Conservation (phyloP, 1,139 yeast species). For the Saccharomyces hybrid region DNA sequence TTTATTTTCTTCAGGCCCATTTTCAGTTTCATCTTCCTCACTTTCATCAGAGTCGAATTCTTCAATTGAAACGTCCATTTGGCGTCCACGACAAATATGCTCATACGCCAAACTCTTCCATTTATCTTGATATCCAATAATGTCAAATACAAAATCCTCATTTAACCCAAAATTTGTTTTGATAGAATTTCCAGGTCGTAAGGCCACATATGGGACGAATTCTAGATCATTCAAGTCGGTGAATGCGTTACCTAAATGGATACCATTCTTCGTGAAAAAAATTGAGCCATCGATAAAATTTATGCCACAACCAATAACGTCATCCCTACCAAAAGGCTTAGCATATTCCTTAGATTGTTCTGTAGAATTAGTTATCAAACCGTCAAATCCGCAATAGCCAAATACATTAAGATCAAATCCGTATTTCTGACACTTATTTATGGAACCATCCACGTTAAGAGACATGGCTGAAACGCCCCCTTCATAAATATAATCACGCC, state of each 20-base stretch:
- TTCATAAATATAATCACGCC: background rate
- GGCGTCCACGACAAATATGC: constrained; percentile 18
- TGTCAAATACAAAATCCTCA: constrained; percentile 60
- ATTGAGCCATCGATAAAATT: constrained; percentile 57
- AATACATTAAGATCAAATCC: constrained; percentile 35
- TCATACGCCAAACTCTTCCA: constrained; percentile 33
- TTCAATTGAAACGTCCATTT: constrained; percentile 11
- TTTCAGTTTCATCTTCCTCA: background rate
- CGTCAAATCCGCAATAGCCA: constrained; percentile 48
- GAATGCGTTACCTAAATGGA: constrained; percentile 48
- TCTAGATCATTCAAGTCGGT: constrained; percentile 34
- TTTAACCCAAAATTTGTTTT: constrained; percentile 62
- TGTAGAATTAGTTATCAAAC: constrained; percentile 38
- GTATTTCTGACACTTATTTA: constrained; percentile 3
- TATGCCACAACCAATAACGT: constrained; percentile 77
- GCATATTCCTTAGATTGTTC: constrained; percentile 34
- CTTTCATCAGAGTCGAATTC: constrained; percentile 10
- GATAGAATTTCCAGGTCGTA: constrained; percentile 42
- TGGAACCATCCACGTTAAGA: background rate
- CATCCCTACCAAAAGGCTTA: constrained; percentile 46
- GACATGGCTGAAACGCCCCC: background rate
- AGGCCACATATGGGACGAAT: constrained; percentile 45
- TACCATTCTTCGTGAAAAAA: constrained; percentile 80
- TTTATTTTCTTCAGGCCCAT: constrained; percentile 2
- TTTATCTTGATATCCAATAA: constrained; percentile 51